A percentile compares a stretch with the other conserved stretches of the same genome.
phyloP scores from a whole-genome alignment of 805 yeast species.

The Diddensiella santjacobensis region DNA sequence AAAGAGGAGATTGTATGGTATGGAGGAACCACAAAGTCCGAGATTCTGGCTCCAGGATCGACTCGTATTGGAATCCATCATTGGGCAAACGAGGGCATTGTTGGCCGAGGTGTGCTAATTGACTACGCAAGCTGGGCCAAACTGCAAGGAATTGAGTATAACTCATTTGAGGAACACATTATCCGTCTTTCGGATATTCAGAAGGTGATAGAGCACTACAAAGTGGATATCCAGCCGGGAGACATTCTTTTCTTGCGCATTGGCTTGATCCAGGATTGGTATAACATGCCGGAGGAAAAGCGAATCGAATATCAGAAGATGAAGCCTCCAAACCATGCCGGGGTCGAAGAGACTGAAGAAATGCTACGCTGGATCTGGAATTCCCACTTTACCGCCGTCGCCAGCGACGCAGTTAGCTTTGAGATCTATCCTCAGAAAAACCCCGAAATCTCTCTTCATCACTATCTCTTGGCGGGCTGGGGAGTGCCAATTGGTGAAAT shows the following conservation, averaged over 20 bases:
- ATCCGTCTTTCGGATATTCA: background rate
- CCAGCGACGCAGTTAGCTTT: conserved; percentile 8
- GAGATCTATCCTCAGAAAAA: conserved; percentile 8
- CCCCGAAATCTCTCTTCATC: conserved; percentile 7
- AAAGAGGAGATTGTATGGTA: conserved; percentile 22
- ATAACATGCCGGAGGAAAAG: conserved; percentile 11
- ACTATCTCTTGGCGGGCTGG: conserved; percentile 22
- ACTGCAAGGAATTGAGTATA: conserved; percentile 3
- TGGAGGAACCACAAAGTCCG: conserved; percentile 20
- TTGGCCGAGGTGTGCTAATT: conserved; percentile 30
- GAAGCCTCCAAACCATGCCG: conserved; percentile 1
- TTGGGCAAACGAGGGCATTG: conserved; percentile 31
- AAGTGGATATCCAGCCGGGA: background rate
- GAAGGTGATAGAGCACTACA: background rate
- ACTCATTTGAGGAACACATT: background rate
- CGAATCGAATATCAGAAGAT: conserved; percentile 22
- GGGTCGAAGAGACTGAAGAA: conserved; percentile 2
- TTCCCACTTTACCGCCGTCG: conserved; percentile 13
- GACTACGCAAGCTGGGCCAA: conserved; percentile 2
- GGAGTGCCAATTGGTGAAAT: conserved; percentile 28
- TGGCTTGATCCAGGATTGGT: conserved; percentile 1
- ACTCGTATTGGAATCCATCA: conserved; percentile 21
- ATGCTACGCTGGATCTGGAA: conserved; percentile 8
- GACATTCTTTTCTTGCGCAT: conserved; percentile 2
- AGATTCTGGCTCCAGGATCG: conserved; percentile 18